phyloP scores from a whole-genome alignment of 2,329 filamentous ascomycete species.

The Penicillium verrucosum region DNA sequence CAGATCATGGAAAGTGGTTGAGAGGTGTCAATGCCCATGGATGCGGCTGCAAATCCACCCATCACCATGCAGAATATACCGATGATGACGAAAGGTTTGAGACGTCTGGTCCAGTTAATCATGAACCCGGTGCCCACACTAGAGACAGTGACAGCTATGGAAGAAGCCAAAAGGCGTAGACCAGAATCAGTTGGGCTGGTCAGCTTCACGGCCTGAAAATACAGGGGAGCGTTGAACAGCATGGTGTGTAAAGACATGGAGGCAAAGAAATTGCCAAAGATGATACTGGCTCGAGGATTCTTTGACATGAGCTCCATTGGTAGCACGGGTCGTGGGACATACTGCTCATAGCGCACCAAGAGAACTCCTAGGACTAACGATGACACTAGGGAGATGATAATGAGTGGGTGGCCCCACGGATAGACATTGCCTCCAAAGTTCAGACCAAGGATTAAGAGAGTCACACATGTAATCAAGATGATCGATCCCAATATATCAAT shows the following conservation, averaged over 20 bases:
- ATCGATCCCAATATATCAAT: constrained; percentile 52
- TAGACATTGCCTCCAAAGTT: constrained; percentile 54
- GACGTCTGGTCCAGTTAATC: constrained; percentile 57
- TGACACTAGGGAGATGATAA: constrained; percentile 46
- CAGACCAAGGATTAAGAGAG: constrained; percentile 49
- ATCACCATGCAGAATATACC: constrained; percentile 51
- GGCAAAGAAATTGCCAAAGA: constrained; percentile 53
- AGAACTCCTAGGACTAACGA: constrained; percentile 38
- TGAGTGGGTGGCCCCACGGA: constrained; percentile 51
- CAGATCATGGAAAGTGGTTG: constrained; percentile 54
- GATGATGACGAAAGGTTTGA: constrained; percentile 58
- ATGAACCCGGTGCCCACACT: constrained; percentile 61
- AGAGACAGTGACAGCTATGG: constrained; percentile 53
- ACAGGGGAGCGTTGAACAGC: constrained; percentile 69
- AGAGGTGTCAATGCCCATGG: constrained; percentile 53
- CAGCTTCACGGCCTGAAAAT: constrained; percentile 72
- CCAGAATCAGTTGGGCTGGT: constrained; percentile 68
- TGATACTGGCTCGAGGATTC: constrained; percentile 48
- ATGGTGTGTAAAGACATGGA: constrained; percentile 53
- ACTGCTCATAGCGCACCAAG: constrained; percentile 43
- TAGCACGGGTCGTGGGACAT: constrained; percentile 49
- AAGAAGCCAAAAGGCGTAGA: constrained; percentile 66
- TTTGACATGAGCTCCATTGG: constrained; percentile 48
- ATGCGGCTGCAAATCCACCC: constrained; percentile 52
- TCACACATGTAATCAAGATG: constrained; percentile 47